Evolutionary conservation across 2,329 filamentous ascomycete species (phyloP), one percentile per base, ranked within the genome.

Genomic region (Chaetomiaceae sp.): DNA sequence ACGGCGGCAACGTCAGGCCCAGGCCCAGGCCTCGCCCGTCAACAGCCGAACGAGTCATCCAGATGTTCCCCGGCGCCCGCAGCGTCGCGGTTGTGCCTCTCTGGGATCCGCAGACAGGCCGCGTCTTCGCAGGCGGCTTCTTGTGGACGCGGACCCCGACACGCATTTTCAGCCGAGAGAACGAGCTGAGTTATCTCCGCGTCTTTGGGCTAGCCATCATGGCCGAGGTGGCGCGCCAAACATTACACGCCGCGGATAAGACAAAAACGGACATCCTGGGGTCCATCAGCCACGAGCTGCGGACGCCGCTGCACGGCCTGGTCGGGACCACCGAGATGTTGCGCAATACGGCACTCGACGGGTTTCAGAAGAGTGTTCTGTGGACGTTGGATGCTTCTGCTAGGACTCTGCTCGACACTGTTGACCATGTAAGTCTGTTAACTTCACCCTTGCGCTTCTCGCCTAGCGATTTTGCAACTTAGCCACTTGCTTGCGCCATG

Each of bases 271-370:
- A 82, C 50, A 76, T 82, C 31, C 72, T 85, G 7, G 76, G 77
- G 0, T 82, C 76, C 1, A 73, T 85, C 5, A 81, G 76, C 3
- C 81, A 85, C 58, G 81, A 85, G 60, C 65, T 85, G 13, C 71
- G 81, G 4, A 81, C 76, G 2, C 81, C 81, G 0, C 66, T 85
- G 0, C 81, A 85, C 49, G 81, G 81, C 2, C 75, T 84, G 27
- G 65, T 84, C 0, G 73, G 77, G 0, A 78, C 69, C 45, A 69
- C 72, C 1, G 78, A 81, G 55, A 63, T 82, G 3, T 59, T 83
- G 0, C 70, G 73, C 4, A 77, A 81, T n/a, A 79, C 76, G 0
- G 53, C 65, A 0, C 65, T 81, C 20, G 70, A 68, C 35, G 68
- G 69, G 1, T 68, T 71, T 5, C 77, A 80, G 55, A 65, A 68